These are phyloP conservation scores for Ogataea trehalophila DNA, from an alignment of 805 yeast species.

Conservation along the genomic window DNA sequence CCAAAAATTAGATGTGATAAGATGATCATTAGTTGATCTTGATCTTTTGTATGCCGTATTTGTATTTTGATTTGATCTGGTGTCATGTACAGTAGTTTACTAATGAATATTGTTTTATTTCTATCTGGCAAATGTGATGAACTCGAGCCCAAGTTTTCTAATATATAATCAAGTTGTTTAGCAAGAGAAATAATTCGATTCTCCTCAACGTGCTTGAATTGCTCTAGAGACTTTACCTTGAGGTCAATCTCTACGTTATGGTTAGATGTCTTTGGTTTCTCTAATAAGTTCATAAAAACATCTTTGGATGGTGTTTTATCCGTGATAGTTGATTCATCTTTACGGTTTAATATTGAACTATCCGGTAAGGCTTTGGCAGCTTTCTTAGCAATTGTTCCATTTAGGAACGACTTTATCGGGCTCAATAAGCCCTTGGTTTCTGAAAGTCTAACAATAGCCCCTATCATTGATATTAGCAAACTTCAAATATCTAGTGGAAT, in stretches of 20 bases:
- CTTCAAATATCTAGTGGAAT: too few species aligned
- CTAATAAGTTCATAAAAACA: conserved; percentile 6
- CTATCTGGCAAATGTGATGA: background rate
- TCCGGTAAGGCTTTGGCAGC: too few species aligned
- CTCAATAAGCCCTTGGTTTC: background rate
- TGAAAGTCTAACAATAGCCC: background rate
- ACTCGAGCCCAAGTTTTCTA: conserved; percentile 12
- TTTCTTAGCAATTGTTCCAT: background rate
- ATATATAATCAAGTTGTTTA: conserved; percentile 11
- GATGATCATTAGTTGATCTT: conserved; percentile 14
- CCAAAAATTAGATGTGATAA: conserved; percentile 18
- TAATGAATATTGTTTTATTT: background rate
- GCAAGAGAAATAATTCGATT: conserved; percentile 10
- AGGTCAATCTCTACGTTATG: conserved; percentile 8
- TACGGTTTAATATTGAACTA: background rate
- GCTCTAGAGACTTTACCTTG: conserved; percentile 11
- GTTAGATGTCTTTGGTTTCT: conserved; percentile 5
- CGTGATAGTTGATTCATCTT: background rate
- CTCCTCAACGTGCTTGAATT: conserved; percentile 3
- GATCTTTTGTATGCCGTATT: conserved; percentile 1
- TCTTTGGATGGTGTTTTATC: background rate
- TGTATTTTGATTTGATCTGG: background rate
- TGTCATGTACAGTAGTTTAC: background rate
- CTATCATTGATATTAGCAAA: background rate
- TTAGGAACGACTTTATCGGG: background rate